Percentiles rank a stretch among this genome's conserved stretches.
These are phyloP conservation scores for Chaetomium sp. DNA, from an alignment of 2,329 filamentous ascomycete genomes.

Conservation along the genomic window DNA sequence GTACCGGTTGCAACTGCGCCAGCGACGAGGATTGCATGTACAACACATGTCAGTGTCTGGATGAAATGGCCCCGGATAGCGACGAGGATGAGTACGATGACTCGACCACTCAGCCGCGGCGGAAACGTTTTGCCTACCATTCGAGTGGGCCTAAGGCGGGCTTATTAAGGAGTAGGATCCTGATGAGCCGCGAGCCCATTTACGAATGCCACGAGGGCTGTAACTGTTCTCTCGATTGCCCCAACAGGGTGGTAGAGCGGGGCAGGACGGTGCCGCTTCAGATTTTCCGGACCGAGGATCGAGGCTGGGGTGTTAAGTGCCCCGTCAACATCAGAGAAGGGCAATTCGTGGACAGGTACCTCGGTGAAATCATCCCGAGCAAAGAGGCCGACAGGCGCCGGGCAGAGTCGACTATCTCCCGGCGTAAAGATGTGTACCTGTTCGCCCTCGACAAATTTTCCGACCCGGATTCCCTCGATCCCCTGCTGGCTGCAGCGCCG, in stretches of 20 bases:
- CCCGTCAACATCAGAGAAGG: slow-evolving; percentile 66
- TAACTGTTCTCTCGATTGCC: slow-evolving; percentile 64
- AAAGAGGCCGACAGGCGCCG: slow-evolving; percentile 68
- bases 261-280: slow-evolving; percentile 71
- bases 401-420: slow-evolving; percentile 53
- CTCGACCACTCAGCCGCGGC: slow-evolving; percentile 44
- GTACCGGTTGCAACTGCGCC: slow-evolving; percentile 69
- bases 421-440: slow-evolving; percentile 75
- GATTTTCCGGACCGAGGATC: slow-evolving; percentile 71
- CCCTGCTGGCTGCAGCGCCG: slow-evolving; percentile 57
- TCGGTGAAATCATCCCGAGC: slow-evolving; percentile 69
- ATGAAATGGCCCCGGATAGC: slow-evolving; percentile 58
- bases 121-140: slow-evolving; percentile 65
- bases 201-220: slow-evolving; percentile 81
- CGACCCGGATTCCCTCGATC: slow-evolving; percentile 57
- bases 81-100: slow-evolving; percentile 56
- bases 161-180: slow-evolving; percentile 54
- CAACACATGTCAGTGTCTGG: slow-evolving; percentile 66
- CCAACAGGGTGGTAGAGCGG: slow-evolving; percentile 75
- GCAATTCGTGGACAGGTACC: slow-evolving; percentile 78
- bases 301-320: slow-evolving; percentile 77
- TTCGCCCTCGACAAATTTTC: slow-evolving; percentile 82
- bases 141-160: slow-evolving; percentile 55
- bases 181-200: slow-evolving; percentile 62
- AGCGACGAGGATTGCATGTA: slow-evolving; percentile 68